Evolutionary conservation across 306 rosid species (phyloP), one percentile per base, ranked within the genome.

Genomic region (Prunus armeniaca): DNA sequence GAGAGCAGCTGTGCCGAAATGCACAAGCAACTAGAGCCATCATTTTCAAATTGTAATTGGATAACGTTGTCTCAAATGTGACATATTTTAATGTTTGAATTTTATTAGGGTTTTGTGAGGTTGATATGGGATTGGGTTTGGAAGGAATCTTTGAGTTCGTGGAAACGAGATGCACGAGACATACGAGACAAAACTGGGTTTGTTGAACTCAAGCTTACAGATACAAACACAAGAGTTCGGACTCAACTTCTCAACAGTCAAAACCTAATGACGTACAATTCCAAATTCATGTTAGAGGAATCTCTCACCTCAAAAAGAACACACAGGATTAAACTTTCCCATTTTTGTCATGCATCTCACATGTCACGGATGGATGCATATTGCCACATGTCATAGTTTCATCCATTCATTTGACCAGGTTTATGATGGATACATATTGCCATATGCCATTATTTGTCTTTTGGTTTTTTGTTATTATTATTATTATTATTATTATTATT

Each of bases 111-210:
- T 13, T 15, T 49, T 1, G 17, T 38, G 43, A 38, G 38, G 38
- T 47, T 47, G 51, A 3, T 3, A 1, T 60, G 22, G 17, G 30
- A 0, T 64, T 32, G 71, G 71, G 52, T 34, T 47, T 12, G 51
- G 25, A n/a, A 62, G 64, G 78, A 75, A 75, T 75, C 72, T 32
- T 65, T 14, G 79, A 49, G 51, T 51, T 14, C 18, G 32, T 6
- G 52, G 64, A 65, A 49, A 63, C 51, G 18, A 65, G 72, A 63
- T 50, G 64, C 79, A 65, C 51, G 20, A n/a, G 14, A 32, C 46
- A 22, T 10, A 47, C 20, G 22, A 25, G 62, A 74, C 69, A 63
- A 74, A 62, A 30, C 22, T 24, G 57, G 24, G 15, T 57, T 57
- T 25, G 62, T 22, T 0, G 20, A 65, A 65, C 14, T 6, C 11